Evolutionary conservation across 768 basidiomycete species (phyloP), one percentile per base, ranked within the genome.

Genomic region (Pisolithus microcarpus): DNA sequence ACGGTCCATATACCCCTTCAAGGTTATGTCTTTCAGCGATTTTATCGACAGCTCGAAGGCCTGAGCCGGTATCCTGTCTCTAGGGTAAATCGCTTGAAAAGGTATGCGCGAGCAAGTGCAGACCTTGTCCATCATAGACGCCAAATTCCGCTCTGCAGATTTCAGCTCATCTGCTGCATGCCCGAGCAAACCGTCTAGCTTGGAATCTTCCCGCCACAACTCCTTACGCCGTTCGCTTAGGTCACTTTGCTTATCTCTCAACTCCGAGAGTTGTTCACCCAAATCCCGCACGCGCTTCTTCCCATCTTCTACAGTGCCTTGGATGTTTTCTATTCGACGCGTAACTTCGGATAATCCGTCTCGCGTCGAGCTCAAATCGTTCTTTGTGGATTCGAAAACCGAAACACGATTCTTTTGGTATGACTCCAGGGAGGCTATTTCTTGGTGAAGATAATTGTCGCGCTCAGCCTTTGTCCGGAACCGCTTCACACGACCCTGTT

Each of bases 71-170:
- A 62, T 97, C 93, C 92, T 96, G 55, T 16, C 4, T 49, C 38
- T n/a, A 19, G 5, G 5, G 19, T 53, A 13, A 26, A 21, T 11
- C 24, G 34, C 6, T 28, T 28, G 23, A 49, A 52, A 46, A 16
- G 10, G 37, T 23, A 10, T 37, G 26, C 15, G 15, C 3, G 43
- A 24, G 23, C 24, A 43, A 36, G 19, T 34, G 48, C 59, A 56
- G 15, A 91, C 93, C 75, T 93, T 92, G 67, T 99, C 96, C 91
- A 98, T 95, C 84, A 95, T 96, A 15, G 84, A 76, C 5, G 87
- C 82, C 30, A 98, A 70, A 11, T 69, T 71, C 49, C 93, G 74
- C 68, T 98, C 92, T 0, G 90, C 84, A 2, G 77, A 77, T 61
- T 86, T 79, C 58, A 95, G 71, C 65, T 97, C 89, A 51, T 91